phyloP scores from a whole-genome alignment of 306 rosid genomes.

The Lithocarpus polystachyus region DNA sequence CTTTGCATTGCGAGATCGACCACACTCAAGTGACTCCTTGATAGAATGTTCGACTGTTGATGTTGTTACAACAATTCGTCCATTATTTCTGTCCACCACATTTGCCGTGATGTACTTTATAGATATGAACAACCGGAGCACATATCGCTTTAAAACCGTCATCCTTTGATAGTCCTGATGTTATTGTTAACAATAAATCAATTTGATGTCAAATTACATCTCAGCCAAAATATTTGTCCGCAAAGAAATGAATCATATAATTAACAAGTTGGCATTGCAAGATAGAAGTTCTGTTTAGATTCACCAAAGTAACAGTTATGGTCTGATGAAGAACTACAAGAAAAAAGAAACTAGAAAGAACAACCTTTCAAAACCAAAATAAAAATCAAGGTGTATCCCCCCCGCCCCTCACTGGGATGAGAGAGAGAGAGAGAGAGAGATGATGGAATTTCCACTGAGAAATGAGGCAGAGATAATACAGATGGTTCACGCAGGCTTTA shows the following conservation, averaged over 20 bases:
- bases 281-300: background rate
- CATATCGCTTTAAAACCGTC: conserved; percentile 68
- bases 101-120: conserved; percentile 84
- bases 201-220: conserved; percentile 7
- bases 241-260: background rate
- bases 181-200: background rate
- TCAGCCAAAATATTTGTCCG: background rate
- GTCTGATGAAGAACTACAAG: background rate
- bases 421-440: background rate
- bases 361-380: background rate
- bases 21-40: conserved; percentile 77
- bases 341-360: background rate
- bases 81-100: conserved; percentile 73
- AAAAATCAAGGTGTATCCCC: background rate
- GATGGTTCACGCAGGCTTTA: background rate
- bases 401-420: too few species aligned
- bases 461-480: background rate
- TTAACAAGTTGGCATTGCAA: background rate
- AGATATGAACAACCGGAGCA: conserved; percentile 77
- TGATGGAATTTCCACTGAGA: background rate
- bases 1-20: conserved; percentile 81
- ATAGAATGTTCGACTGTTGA: conserved; percentile 77
- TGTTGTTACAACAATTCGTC: conserved; percentile 63
- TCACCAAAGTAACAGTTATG: background rate
- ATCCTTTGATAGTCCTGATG: conserved; percentile 36